phyloP scores from a whole-genome alignment of 192 early-diverging fungal species.

The Tieghemiomyces parasiticus region DNA sequence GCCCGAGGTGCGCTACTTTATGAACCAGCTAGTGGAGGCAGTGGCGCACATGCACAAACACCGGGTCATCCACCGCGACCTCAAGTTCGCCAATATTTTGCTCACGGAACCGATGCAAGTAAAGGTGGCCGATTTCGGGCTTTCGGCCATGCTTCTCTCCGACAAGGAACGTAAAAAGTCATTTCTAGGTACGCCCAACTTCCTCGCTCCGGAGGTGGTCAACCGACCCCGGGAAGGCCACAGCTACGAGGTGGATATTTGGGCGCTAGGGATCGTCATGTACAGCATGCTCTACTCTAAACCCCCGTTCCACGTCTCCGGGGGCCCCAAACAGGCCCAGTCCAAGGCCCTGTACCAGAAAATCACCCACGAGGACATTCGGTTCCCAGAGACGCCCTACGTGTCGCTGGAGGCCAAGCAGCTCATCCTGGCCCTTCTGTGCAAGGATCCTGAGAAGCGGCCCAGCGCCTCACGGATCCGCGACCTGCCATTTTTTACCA shows the following conservation, averaged over 20 bases:
- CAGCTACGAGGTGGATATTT: conserved; percentile 87
- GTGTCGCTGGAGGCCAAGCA: conserved; percentile 44
- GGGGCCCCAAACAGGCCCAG: conserved; percentile 13
- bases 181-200: conserved; percentile 94
- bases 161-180: conserved; percentile 86
- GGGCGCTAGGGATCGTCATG: conserved; percentile 85
- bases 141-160: conserved; percentile 66
- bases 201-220: conserved; percentile 92
- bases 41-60: conserved; percentile 68
- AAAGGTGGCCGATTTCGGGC: conserved; percentile 92
- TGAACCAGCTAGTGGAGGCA: conserved; percentile 65
- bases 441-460: conserved; percentile 38
- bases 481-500: conserved; percentile 18
- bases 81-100: conserved; percentile 92
- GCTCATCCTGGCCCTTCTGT: conserved; percentile 56
- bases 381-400: conserved; percentile 47
- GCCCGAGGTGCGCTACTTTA: conserved; percentile 76
- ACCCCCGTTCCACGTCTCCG: conserved; percentile 60
- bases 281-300: conserved; percentile 78
- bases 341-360: conserved; percentile 18
- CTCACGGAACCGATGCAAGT: conserved; percentile 63
- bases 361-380: conserved; percentile 23
- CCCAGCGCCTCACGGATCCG: conserved; percentile 20
- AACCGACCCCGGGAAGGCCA: conserved; percentile 67
- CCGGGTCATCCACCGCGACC: conserved; percentile 80